phyloP scores from a whole-genome alignment of 768 basidiomycete species.

The Agrocybe praecox region DNA sequence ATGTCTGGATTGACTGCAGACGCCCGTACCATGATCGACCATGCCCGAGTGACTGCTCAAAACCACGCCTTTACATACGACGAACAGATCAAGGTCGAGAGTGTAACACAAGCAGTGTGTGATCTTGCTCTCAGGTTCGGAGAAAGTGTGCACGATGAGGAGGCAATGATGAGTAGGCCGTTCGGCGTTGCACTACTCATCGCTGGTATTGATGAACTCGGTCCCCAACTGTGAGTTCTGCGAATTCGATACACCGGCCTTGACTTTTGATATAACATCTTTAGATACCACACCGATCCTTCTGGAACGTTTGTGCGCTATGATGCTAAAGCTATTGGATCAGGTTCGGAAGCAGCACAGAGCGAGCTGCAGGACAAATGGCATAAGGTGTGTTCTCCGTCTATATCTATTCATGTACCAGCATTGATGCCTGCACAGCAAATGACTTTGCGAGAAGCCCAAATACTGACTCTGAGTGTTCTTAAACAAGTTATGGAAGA shows the following conservation, averaged over 20 bases:
- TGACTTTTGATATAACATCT: constrained; percentile 4
- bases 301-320: constrained; percentile 97
- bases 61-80: constrained; percentile 97
- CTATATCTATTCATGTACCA: background rate
- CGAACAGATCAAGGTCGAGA: constrained; percentile 96
- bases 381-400: constrained; percentile 68
- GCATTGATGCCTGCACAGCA: constrained; percentile 50
- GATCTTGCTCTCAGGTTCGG: constrained; percentile 97
- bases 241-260: background rate
- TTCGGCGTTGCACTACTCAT: constrained; percentile 98
- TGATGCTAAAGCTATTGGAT: constrained; percentile 98
- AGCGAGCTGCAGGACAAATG: constrained; percentile 96
- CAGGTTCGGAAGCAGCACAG: constrained; percentile 97
- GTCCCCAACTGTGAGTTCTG: constrained; percentile 87
- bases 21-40: constrained; percentile 99
- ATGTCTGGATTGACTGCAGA: constrained; percentile 98
- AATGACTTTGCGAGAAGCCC: constrained; percentile 90
- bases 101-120: constrained; percentile 96
- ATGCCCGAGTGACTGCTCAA: constrained; percentile 94
- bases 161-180: constrained; percentile 98
- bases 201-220: constrained; percentile 95
- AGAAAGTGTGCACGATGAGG: constrained; percentile 98
- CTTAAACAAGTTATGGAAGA: constrained; percentile 99
- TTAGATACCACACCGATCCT: constrained; percentile 96
- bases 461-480: constrained; percentile 82